Evolutionary conservation across 2,329 filamentous ascomycete genomes (phyloP).

Genomic region (Pyrenophora teres): DNA sequence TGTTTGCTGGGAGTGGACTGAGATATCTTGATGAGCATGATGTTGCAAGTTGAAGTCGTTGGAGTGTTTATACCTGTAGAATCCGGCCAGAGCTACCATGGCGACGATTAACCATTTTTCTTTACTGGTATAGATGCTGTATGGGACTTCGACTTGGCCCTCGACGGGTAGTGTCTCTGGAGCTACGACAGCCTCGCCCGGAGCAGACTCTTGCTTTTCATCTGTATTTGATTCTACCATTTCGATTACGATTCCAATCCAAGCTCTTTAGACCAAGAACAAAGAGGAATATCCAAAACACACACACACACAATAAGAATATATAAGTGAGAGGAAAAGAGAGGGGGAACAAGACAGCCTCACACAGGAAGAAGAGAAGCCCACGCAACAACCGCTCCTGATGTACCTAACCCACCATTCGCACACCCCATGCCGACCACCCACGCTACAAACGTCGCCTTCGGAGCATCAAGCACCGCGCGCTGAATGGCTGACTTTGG

Average conservation of each 20-base stretch:
- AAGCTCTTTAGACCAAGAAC: background rate
- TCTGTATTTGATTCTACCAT: slow-evolving; percentile 13
- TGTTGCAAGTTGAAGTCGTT: background rate
- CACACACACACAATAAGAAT: no score
- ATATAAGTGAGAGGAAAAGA: no score
- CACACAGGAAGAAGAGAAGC: no score
- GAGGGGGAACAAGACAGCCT: no score
- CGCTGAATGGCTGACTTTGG: slow-evolving; percentile 7
- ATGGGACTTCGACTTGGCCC: slow-evolving; percentile 26
- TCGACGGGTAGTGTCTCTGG: slow-evolving; percentile 14
- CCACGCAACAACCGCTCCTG: background rate
- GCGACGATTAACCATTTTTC: slow-evolving; percentile 41
- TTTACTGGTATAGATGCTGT: slow-evolving; percentile 35
- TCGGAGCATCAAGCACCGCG: slow-evolving; percentile 31
- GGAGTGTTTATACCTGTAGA: slow-evolving; percentile 29
- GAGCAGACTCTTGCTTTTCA: slow-evolving; percentile 19
- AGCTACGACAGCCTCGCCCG: slow-evolving; percentile 12
- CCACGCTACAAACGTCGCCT: slow-evolving; percentile 3
- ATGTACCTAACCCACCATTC: background rate
- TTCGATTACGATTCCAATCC: background rate
- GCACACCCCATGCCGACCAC: slow-evolving; percentile 3
- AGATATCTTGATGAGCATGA: background rate
- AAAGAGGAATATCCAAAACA: background rate
- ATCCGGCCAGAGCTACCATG: slow-evolving; percentile 38
- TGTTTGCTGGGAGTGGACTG: slow-evolving; percentile 49